Conservation (phyloP, 352 stramenopile genomes). For the Phytopythium litorale region DNA sequence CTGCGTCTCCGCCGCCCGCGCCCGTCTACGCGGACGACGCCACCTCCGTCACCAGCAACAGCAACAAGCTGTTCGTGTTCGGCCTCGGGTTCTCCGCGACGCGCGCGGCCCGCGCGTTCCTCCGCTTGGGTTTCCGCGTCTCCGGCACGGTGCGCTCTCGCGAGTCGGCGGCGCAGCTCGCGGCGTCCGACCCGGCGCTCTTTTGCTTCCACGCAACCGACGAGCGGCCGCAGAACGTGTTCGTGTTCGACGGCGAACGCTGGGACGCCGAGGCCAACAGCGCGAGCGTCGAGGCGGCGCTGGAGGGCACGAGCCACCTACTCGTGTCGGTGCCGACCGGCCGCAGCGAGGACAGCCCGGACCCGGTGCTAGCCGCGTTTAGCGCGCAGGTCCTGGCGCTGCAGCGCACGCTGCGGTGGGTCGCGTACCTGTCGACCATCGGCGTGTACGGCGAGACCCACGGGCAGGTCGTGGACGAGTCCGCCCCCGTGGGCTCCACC, state of each 20-base stretch:
- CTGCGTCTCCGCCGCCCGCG: not conserved
- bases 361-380: constrained; percentile 68
- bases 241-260: constrained; percentile 72
- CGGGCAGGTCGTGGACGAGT: constrained; percentile 81
- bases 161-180: constrained; percentile 42
- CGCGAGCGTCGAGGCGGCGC: constrained; percentile 34
- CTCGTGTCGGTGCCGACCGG: constrained; percentile 69
- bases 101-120: constrained; percentile 66
- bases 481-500: constrained; percentile 56
- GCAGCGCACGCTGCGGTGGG: constrained; percentile 62
- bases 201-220: constrained; percentile 29
- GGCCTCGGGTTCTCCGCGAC: constrained; percentile 84
- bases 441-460: constrained; percentile 92
- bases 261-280: constrained; percentile 40
- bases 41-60: too few relatives aligned
- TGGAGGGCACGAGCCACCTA: constrained; percentile 67
- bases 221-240: constrained; percentile 42
- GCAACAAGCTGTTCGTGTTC: constrained; percentile 84
- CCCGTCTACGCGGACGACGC: not conserved
- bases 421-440: constrained; percentile 91
- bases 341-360: constrained; percentile 36
- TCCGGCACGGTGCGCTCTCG: constrained; percentile 67
- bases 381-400: constrained; percentile 36
- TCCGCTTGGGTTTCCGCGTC: constrained; percentile 52
- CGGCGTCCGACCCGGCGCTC: constrained; percentile 21